Evolutionary conservation across 2,329 filamentous ascomycete species (phyloP).

Genomic region (Curvularia eragrostidis): DNA sequence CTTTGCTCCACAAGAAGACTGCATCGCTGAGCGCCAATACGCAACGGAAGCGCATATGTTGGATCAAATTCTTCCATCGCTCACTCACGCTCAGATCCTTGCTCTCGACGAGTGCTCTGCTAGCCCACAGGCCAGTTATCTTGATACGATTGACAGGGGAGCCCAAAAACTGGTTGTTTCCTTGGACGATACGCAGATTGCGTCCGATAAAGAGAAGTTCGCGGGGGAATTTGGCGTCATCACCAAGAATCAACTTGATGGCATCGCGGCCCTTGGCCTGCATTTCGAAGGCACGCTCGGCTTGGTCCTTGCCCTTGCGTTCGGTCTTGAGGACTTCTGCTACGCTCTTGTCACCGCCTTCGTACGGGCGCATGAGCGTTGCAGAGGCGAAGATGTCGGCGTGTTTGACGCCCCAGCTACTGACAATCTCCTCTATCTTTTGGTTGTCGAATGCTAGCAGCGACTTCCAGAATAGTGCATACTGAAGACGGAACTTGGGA

Average conservation of each 20-base stretch:
- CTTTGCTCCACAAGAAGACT: slow-evolving; percentile 80
- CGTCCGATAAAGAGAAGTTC: slow-evolving; percentile 92
- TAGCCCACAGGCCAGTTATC: slow-evolving; percentile 91
- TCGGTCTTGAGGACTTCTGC: slow-evolving; percentile 64
- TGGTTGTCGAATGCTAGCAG: slow-evolving; percentile 92
- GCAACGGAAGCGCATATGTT: slow-evolving; percentile 80
- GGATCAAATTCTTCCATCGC: slow-evolving; percentile 72
- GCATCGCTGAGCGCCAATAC: slow-evolving; percentile 80
- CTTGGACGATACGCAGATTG: slow-evolving; percentile 91
- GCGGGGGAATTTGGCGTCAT: slow-evolving; percentile 87
- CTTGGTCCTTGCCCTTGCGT: slow-evolving; percentile 61
- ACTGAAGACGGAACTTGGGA: slow-evolving; percentile 82
- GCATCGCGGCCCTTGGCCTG: slow-evolving; percentile 74
- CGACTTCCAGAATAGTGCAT: slow-evolving; percentile 90
- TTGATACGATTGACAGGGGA: slow-evolving; percentile 91
- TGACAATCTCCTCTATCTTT: slow-evolving; percentile 74
- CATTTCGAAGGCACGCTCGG: slow-evolving; percentile 75
- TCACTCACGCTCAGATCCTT: slow-evolving; percentile 67
- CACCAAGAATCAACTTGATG: slow-evolving; percentile 80
- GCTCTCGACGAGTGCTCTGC: slow-evolving; percentile 79
- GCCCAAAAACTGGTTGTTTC: slow-evolving; percentile 89
- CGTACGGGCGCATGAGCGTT: slow-evolving; percentile 88
- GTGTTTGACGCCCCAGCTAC: slow-evolving; percentile 85
- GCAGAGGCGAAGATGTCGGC: slow-evolving; percentile 90
- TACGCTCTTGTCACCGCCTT: slow-evolving; percentile 77